Evolutionary conservation across 2,329 filamentous ascomycete species (phyloP).

Genomic region (Hymenoscyphus infarciens): DNA sequence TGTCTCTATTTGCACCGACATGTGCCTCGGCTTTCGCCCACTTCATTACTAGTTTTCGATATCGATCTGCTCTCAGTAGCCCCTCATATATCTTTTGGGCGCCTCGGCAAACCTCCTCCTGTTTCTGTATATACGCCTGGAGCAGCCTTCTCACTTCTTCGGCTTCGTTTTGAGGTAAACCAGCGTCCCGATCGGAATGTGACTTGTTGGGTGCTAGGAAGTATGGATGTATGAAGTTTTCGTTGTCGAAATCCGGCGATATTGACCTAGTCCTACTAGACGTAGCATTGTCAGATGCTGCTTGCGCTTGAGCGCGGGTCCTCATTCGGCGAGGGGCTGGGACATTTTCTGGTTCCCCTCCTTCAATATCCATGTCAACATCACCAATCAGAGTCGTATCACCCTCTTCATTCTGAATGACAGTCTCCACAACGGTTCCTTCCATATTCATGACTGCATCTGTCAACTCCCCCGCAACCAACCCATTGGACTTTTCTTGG

Average conservation of each 20-base stretch:
- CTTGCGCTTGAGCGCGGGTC: conserved; percentile 50
- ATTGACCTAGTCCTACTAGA: conserved; percentile 34
- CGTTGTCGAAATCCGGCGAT: conserved; percentile 44
- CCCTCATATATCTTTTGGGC: conserved; percentile 65
- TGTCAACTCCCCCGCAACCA: conserved; percentile 7
- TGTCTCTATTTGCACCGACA: conserved; percentile 57
- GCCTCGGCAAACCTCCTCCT: conserved; percentile 76
- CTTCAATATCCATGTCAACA: conserved; percentile 19
- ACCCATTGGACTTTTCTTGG: conserved; percentile 2
- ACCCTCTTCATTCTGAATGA: background rate
- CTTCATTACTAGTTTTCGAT: conserved; percentile 66
- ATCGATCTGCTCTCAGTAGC: conserved; percentile 67
- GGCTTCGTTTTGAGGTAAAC: conserved; percentile 69
- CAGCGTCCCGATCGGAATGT: conserved; percentile 65
- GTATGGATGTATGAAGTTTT: conserved; percentile 67
- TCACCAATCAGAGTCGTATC: conserved; percentile 3
- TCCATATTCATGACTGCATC: background rate
- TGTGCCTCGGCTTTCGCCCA: conserved; percentile 80
- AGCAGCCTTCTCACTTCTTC: conserved; percentile 73
- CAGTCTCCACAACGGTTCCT: conserved; percentile 7
- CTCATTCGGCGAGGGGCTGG: conserved; percentile 50
- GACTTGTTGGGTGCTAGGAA: conserved; percentile 63
- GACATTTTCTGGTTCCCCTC: conserved; percentile 39
- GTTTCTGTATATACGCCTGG: conserved; percentile 77
- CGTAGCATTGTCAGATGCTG: conserved; percentile 37